Percentiles rank a stretch among this genome's conserved stretches.
phyloP scores from a whole-genome alignment of 352 stramenopile species.

The Phytophthora cryptogea region DNA sequence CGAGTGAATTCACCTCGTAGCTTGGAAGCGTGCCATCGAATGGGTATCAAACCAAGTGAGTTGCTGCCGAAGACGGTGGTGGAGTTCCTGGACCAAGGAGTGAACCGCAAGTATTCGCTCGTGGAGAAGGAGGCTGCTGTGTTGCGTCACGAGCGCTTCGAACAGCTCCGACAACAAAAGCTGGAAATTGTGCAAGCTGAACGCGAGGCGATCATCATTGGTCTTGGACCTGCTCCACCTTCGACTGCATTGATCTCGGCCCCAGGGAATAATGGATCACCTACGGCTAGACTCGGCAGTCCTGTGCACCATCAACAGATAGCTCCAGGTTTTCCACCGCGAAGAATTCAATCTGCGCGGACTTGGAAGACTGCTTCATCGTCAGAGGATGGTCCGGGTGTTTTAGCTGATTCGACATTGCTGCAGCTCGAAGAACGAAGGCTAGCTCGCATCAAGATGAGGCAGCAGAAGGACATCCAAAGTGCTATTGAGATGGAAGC shows the following conservation, averaged over 20 bases:
- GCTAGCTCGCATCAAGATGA: constrained; percentile 67
- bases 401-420: constrained; percentile 53
- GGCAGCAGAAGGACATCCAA: constrained; percentile 76
- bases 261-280: constrained; percentile 17
- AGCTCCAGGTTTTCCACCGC: constrained; percentile 31
- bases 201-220: constrained; percentile 53
- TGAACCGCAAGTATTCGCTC: constrained; percentile 57
- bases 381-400: neutral
- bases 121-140: constrained; percentile 78
- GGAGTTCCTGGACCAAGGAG: constrained; percentile 58
- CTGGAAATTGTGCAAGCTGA: constrained; percentile 61
- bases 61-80: constrained; percentile 55
- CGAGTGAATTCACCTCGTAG: constrained; percentile 66
- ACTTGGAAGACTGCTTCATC: constrained; percentile 18
- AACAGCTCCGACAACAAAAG: constrained; percentile 67
- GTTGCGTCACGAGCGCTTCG: constrained; percentile 73
- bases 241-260: constrained; percentile 29
- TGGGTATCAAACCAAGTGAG: constrained; percentile 68
- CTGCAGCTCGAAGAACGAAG: constrained; percentile 65
- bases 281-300: constrained; percentile 5
- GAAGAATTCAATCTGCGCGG: constrained; percentile 33
- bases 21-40: constrained; percentile 71
- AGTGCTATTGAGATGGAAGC: constrained; percentile 78
- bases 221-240: constrained; percentile 33
- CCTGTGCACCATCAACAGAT: constrained; percentile 20